Conservation (phyloP, 2,329 filamentous ascomycete genomes). For the Cordyceps fumosorosea region DNA sequence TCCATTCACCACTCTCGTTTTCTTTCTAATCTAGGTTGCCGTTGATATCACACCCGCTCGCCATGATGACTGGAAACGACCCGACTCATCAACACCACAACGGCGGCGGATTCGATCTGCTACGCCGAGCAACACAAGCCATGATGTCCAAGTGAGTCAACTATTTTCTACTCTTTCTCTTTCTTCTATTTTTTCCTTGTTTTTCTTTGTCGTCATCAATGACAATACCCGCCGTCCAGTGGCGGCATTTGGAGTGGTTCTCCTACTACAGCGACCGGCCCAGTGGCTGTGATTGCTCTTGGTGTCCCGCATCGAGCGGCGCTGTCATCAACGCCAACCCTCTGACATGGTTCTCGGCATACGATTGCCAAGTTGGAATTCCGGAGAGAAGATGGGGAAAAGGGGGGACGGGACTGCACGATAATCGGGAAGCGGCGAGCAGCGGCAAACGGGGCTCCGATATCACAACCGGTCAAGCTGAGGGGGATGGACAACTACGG, state of each 20-base stretch:
- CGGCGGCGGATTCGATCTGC: conserved; percentile 47
- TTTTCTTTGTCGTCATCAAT: neutral
- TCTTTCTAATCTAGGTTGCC: conserved; percentile 4
- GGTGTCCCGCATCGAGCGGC: neutral
- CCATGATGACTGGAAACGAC: conserved; percentile 9
- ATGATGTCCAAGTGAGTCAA: conserved; percentile 56
- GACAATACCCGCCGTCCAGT: neutral
- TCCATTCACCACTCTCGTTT: neutral
- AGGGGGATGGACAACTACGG: neutral
- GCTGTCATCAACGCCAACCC: neutral
- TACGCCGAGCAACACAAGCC: conserved; percentile 54
- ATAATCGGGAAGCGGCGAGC: neutral
- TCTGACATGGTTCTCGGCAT: neutral
- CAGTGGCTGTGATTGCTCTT: neutral
- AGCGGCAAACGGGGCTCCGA: neutral
- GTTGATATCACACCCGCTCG: neutral
- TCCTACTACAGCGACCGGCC: neutral
- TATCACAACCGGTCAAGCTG: neutral
- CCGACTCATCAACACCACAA: conserved; percentile 17
- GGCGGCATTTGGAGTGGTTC: neutral
- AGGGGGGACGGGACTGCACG: neutral
- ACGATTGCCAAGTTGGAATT: neutral
- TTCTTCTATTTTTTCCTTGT: neutral
- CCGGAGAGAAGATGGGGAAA: neutral
- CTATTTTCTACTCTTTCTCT: neutral